Evolutionary conservation across 1,284 basidiomycete genomes (phyloP).

Genomic region (Pisolithus thermaeus): DNA sequence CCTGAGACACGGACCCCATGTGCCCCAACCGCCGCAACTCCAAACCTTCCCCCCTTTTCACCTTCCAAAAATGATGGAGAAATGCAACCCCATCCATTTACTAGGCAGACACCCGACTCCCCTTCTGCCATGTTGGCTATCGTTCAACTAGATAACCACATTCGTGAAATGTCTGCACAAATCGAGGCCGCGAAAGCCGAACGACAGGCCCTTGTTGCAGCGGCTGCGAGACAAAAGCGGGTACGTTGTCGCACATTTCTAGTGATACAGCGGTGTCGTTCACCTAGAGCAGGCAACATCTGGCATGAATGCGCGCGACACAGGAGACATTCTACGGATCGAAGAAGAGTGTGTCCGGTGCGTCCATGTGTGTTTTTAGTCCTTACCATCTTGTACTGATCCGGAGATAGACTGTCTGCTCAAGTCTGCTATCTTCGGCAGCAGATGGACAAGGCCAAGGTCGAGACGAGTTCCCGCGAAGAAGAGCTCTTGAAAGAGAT

Average conservation of each 20-base stretch:
- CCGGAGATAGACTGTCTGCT: slow-evolving; percentile 16
- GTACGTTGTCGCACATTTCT: slow-evolving; percentile 12
- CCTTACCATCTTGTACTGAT: not conserved
- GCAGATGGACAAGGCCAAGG: slow-evolving; percentile 17
- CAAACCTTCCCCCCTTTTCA: not conserved
- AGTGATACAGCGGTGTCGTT: not conserved
- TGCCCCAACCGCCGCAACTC: not conserved
- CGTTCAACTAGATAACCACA: slow-evolving; percentile 29
- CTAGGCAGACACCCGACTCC: not conserved
- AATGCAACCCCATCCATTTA: not conserved
- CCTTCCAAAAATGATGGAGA: not conserved
- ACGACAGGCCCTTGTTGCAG: slow-evolving; percentile 25
- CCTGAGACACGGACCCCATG: not conserved
- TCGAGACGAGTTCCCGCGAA: slow-evolving; percentile 17
- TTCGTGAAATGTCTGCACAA: slow-evolving; percentile 29
- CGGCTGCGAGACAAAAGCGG: slow-evolving; percentile 19
- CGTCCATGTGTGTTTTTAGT: not conserved
- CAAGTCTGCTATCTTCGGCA: slow-evolving; percentile 21
- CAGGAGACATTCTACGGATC: slow-evolving; percentile 20
- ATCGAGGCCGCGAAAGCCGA: slow-evolving; percentile 34
- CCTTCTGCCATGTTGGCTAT: slow-evolving; percentile 12
- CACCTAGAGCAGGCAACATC: slow-evolving; percentile 12
- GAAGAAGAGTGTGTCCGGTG: slow-evolving; percentile 35
- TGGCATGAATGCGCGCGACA: slow-evolving; percentile 12
- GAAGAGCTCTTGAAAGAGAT: slow-evolving; percentile 22